Percentiles rank a stretch among this genome's conserved stretches.
Evolutionary conservation across 1,284 basidiomycete genomes (phyloP).

Genomic region (Irpex sp.): DNA sequence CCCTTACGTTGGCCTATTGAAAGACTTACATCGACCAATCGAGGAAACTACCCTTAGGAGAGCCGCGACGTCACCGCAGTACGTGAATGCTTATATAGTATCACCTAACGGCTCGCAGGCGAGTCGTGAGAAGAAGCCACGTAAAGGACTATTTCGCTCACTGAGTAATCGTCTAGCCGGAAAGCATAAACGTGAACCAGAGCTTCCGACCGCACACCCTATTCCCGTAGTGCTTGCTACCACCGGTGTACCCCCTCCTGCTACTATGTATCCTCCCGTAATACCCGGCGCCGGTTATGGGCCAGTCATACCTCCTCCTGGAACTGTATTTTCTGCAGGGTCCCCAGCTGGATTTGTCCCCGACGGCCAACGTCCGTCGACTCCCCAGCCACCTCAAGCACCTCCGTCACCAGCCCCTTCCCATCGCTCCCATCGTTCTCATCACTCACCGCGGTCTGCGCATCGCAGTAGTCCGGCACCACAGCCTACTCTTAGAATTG

Average conservation of each 20-base stretch:
- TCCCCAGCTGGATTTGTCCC: neutral
- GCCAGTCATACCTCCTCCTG: neutral
- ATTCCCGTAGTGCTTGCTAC: neutral
- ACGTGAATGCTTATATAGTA: constrained; percentile 1
- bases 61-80: neutral
- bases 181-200: constrained; percentile 2
- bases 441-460: constrained; percentile 1
- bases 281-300: neutral
- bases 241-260: neutral
- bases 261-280: neutral
- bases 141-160: constrained; percentile 13
- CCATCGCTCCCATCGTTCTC: neutral
- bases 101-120: constrained; percentile 4
- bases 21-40: constrained; percentile 8
- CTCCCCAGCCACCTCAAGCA: neutral
- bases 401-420: constrained; percentile 12
- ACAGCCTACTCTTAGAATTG: constrained; percentile 13
- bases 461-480: neutral
- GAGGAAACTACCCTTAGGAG: constrained; percentile 7
- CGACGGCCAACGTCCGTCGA: neutral
- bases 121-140: constrained; percentile 10
- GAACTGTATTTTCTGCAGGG: neutral
- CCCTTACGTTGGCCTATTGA: constrained; percentile 9
- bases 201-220: neutral
- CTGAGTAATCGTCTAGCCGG: constrained; percentile 10